A percentile compares a stretch with the other conserved stretches of the same genome.
phyloP scores from a whole-genome alignment of 2,329 filamentous ascomycete genomes.

The Colletotrichum endophyticum region DNA sequence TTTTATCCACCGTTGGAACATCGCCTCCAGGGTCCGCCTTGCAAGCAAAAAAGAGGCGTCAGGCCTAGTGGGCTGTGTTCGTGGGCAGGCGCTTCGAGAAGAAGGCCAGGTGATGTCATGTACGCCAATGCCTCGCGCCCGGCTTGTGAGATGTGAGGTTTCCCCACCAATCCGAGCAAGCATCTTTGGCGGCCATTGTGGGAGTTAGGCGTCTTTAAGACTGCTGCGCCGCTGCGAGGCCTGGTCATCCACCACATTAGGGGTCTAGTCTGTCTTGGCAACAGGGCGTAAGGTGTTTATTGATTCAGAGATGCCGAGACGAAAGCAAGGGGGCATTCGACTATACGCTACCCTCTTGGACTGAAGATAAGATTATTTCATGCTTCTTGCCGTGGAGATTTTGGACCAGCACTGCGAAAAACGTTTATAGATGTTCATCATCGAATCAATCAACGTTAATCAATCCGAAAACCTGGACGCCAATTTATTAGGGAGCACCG shows the following conservation, averaged over 20 bases:
- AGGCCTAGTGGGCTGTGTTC: accelerated
- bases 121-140: not conserved
- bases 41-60: not conserved
- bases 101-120: not conserved
- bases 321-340: not conserved
- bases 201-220: not conserved
- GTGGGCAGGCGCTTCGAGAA: not conserved
- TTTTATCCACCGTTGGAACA: not conserved
- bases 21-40: not conserved
- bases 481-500: accelerated
- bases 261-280: not conserved
- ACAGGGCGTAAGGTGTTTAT: accelerated
- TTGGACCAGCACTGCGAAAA: accelerated
- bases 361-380: accelerated
- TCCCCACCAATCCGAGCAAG: not conserved
- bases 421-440: accelerated
- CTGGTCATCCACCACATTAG: not conserved
- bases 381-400: accelerated
- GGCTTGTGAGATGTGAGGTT: not conserved
- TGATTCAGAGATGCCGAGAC: not conserved
- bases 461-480: accelerated
- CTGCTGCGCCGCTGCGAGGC: not conserved
- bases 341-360: not conserved
- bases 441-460: accelerated
- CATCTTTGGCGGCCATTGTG: not conserved